Conservation (phyloP, 2,329 filamentous ascomycete genomes). For the Beauveria asiatica region DNA sequence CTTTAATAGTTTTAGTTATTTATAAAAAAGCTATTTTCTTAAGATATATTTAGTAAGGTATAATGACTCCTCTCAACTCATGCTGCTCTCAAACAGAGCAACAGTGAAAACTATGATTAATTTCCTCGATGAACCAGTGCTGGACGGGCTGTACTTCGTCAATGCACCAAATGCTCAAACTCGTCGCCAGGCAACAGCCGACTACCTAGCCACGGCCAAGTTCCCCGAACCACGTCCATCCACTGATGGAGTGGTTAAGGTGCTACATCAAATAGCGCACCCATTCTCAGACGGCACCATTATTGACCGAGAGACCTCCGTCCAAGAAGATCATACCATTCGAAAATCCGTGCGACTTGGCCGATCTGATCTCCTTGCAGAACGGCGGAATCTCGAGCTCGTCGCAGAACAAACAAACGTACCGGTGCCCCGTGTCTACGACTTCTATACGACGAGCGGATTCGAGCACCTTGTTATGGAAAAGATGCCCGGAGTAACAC, state of each 20-base stretch:
- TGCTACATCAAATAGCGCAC: neutral
- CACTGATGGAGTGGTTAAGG: neutral
- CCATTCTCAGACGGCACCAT: constrained; percentile 1
- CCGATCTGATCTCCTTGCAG: neutral
- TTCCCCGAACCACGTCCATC: neutral
- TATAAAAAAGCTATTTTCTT: too few species aligned
- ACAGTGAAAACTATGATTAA: neutral
- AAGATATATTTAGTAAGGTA: too few species aligned
- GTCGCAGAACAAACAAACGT: neutral
- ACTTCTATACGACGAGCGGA: neutral
- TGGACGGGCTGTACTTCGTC: neutral
- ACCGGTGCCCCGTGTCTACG: constrained; percentile 2
- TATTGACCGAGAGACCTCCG: neutral
- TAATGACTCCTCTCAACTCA: neutral
- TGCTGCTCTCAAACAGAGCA: neutral
- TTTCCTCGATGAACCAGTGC: neutral
- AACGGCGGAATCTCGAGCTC: constrained; percentile 1
- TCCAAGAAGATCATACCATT: neutral
- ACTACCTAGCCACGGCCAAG: neutral
- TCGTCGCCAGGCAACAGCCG: constrained; percentile 1
- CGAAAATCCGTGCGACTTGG: neutral
- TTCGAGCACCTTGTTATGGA: constrained; percentile 1
- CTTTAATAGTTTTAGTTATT: too few species aligned
- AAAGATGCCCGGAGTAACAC: neutral
- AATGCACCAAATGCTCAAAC: constrained; percentile 3